phyloP scores from a whole-genome alignment of 2,329 filamentous ascomycete genomes.

The Cryphonectria radicalis region DNA sequence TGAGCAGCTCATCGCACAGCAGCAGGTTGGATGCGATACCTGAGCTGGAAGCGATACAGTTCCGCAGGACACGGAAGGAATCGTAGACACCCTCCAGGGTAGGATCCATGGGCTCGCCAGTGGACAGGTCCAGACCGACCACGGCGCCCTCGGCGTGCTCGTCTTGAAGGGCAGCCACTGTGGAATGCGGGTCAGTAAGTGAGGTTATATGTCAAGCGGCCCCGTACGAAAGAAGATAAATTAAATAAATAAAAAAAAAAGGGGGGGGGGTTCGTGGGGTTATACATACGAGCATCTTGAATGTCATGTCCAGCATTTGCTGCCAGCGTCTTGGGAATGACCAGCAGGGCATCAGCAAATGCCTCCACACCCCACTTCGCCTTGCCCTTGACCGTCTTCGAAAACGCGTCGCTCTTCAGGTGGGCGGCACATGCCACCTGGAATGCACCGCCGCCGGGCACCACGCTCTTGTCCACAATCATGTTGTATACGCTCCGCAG shows the following conservation, averaged over 20 bases:
- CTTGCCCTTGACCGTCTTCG: constrained; percentile 94
- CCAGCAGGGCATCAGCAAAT: constrained; percentile 90
- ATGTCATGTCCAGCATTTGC: constrained; percentile 96
- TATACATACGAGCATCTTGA: constrained; percentile 82
- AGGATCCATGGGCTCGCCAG: constrained; percentile 93
- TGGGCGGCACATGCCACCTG: constrained; percentile 91
- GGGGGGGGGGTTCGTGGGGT: background rate
- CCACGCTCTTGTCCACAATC: constrained; percentile 96
- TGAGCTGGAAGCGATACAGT: constrained; percentile 90
- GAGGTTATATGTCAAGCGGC: background rate
- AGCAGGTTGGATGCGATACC: constrained; percentile 95
- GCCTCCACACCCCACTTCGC: constrained; percentile 94
- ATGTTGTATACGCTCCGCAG: constrained; percentile 98
- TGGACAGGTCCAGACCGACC: constrained; percentile 83
- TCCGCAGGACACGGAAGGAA: constrained; percentile 92
- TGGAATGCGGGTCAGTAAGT: constrained; percentile 23
- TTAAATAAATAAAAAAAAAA: too few relatives aligned
- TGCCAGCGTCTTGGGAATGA: constrained; percentile 97
- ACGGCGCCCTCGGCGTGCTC: constrained; percentile 82
- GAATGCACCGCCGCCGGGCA: constrained; percentile 93
- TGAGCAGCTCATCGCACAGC: constrained; percentile 94
- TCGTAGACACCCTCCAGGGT: constrained; percentile 92
- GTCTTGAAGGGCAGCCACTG: constrained; percentile 85
- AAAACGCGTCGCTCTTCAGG: constrained; percentile 83
- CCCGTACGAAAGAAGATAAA: background rate